Base-by-base conservation (phyloP, 2,329 filamentous ascomycete species). In the Neonectria hederae region DNA sequence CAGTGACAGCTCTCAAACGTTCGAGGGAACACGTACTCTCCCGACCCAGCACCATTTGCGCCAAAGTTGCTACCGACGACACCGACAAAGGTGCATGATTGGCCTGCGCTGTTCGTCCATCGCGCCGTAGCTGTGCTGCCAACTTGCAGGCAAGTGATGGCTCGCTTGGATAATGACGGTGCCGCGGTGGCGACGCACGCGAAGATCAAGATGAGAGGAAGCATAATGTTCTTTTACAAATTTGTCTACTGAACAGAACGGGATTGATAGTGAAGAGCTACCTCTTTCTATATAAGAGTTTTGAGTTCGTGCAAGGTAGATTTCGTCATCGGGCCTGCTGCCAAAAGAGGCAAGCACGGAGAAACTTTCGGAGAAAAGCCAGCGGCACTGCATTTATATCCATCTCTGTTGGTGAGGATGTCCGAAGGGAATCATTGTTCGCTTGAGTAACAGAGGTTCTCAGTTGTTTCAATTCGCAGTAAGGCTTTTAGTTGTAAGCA, bases 31-130 rank as follows among this genome's bases (percentile, higher is more conserved):
- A 74, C 81, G 55, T 71, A 84, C 83, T 84, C 81, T 73, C 83
- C 82, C 0, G 71, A 72, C 24, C 77, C 77, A 2, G 73, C 75
- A 43, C 68, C 71, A 46, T 83, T 83, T 0, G 73, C 70, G n/a
- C 83, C 83, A 52, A 79, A 85, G 69, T 84, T 84, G 62, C 80
- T 81, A 2, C 83, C 83, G 1, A 85, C 83, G 3, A 76, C 70
- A 7, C 82, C 82, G 0, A 72, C 78, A 68, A 79, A 85, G 1
- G 76, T 79, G 65, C 83, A 85, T 1, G 72, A 75, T 65, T 81
- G 68, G 0, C 80, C 81, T 0, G 76, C 79, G 51, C 74, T 73
- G 51, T 84, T 82, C 2, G 76, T 83, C 83, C 83, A 85, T 21
- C 67, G 76, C 11, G 83, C 83, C 6, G 80, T 84, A 5, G 82